Percentiles rank a stretch among this genome's conserved stretches.
phyloP scores from a whole-genome alignment of 495 filamentous ascomycete genomes.

The Aspergillus saccharolyticus region DNA sequence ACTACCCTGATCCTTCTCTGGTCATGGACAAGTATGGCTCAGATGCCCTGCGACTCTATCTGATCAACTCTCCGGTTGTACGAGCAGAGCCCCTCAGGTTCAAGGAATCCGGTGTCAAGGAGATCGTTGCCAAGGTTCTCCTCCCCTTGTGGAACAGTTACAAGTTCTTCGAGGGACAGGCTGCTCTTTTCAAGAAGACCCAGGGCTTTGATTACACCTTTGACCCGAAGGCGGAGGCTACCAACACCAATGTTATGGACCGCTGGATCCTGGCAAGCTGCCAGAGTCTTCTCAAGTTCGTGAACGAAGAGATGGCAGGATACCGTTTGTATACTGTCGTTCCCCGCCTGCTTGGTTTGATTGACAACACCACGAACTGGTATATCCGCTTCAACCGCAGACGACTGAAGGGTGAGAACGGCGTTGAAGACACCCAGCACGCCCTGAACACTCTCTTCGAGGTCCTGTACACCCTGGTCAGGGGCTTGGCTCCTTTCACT shows the following conservation, averaged over 20 bases:
- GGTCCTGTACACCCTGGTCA: constrained; percentile 81
- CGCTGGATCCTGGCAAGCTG: constrained; percentile 92
- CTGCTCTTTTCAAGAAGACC: constrained; percentile 86
- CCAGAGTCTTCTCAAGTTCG: constrained; percentile 86
- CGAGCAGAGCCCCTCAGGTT: constrained; percentile 88
- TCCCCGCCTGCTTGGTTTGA: constrained; percentile 76
- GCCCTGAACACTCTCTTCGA: constrained; percentile 97
- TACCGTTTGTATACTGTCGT: constrained; percentile 95
- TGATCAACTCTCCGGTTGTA: constrained; percentile 97
- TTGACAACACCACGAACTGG: constrained; percentile 98
- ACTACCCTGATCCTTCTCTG: constrained; percentile 85
- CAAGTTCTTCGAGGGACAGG: constrained; percentile 96
- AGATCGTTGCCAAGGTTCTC: constrained; percentile 90
- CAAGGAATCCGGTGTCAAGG: constrained; percentile 90
- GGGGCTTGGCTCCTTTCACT: constrained; percentile 88
- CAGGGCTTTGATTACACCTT: constrained; percentile 74
- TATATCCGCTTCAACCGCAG: constrained; percentile 99
- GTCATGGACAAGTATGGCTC: constrained; percentile 89
- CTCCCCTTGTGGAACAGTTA: constrained; percentile 96
- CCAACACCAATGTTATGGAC: constrained; percentile 92
- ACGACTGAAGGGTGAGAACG: constrained; percentile 89
- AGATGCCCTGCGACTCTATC: constrained; percentile 87
- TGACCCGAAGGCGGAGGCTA: constrained; percentile 64
- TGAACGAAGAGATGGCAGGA: constrained; percentile 91
- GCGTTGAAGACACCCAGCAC: constrained; percentile 79